These are phyloP conservation scores for Schwanniomyces yamadae DNA, from an alignment of 805 yeast species.

Conservation along the genomic window DNA sequence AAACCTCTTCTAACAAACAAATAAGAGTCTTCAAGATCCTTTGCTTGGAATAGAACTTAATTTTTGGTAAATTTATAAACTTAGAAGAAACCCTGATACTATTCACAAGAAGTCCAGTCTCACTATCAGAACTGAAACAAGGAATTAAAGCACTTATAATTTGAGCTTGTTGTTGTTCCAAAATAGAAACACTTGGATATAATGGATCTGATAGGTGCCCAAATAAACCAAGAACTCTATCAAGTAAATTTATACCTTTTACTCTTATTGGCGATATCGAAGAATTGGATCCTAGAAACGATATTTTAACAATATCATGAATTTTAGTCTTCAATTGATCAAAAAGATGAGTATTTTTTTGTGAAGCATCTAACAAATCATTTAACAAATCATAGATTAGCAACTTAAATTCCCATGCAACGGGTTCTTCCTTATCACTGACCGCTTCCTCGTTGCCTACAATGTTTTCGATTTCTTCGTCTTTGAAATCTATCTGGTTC, in stretches of 20 bases:
- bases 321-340: conserved; percentile 44
- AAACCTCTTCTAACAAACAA: conserved; percentile 61
- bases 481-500: conserved; percentile 32
- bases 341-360: conserved; percentile 36
- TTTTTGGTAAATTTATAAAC: conserved; percentile 52
- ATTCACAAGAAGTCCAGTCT: conserved; percentile 67
- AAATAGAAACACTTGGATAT: conserved; percentile 63
- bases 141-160: conserved; percentile 88
- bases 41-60: conserved; percentile 44
- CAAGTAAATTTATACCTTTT: conserved; percentile 65
- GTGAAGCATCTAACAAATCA: conserved; percentile 41
- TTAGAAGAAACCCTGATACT: conserved; percentile 80
- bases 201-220: conserved; percentile 68
- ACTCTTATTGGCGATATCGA: conserved; percentile 58
- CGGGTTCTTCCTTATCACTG: conserved; percentile 51
- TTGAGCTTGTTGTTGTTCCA: conserved; percentile 94
- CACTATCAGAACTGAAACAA: conserved; percentile 72
- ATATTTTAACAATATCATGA: conserved; percentile 68
- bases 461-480: conserved; percentile 42
- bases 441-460: conserved; percentile 36
- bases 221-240: conserved; percentile 58
- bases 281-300: conserved; percentile 81
- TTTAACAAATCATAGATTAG: conserved; percentile 48
- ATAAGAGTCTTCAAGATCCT: conserved; percentile 63
- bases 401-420: conserved; percentile 56